A percentile compares a stretch with the other conserved stretches of the same genome.
phyloP scores from a whole-genome alignment of 169 alveolate genomes.

The Perkinsus marinus region DNA sequence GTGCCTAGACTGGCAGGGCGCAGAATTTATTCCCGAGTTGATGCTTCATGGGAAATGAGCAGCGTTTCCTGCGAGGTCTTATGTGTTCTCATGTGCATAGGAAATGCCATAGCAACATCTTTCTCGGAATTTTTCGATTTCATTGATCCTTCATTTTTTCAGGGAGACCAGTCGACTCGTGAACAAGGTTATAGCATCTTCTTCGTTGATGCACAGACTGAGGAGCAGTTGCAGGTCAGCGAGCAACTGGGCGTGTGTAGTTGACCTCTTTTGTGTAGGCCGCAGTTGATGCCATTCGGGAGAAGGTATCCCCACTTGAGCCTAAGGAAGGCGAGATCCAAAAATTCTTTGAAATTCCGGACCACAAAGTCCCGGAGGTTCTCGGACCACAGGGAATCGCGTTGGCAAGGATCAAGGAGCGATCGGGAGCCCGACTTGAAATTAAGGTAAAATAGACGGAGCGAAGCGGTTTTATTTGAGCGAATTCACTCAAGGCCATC shows the following conservation, averaged over 20 bases:
- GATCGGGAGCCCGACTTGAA: neutral
- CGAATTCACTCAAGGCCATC: neutral
- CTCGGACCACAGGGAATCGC: neutral
- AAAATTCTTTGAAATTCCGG: neutral
- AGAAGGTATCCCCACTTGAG: neutral
- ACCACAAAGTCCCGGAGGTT: neutral
- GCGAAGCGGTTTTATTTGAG: neutral
- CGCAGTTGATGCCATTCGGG: neutral
- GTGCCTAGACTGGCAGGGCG: no score
- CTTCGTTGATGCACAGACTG: neutral
- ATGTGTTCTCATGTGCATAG: neutral
- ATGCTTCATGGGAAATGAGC: no score
- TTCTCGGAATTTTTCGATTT: neutral
- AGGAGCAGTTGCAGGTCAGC: neutral
- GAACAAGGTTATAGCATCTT: neutral
- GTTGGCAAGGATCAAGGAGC: neutral
- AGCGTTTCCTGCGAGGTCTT: no score
- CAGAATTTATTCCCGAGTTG: no score
- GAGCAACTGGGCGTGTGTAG: neutral
- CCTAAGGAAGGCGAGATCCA: neutral
- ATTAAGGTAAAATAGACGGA: neutral
- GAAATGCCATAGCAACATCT: neutral
- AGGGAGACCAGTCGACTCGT: neutral
- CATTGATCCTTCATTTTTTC: neutral
- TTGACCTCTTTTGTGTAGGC: neutral